Base-by-base conservation (phyloP, 2,329 filamentous ascomycete genomes). In the Paecilomyces variotii region DNA sequence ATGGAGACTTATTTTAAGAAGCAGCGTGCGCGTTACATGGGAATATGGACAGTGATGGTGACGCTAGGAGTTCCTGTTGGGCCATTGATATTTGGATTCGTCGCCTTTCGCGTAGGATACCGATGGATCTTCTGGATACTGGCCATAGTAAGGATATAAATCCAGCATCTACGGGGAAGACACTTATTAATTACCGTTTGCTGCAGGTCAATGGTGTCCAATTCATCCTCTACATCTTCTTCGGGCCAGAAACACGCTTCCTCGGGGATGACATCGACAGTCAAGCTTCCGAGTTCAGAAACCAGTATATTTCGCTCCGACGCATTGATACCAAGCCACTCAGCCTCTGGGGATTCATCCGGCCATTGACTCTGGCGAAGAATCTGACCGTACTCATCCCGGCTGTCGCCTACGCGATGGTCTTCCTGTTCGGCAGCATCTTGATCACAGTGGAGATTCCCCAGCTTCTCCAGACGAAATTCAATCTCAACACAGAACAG, bases 121-220 rank as follows among this genome's bases (percentile, higher is more conserved):
- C 75, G 79, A 14, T 85, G 83, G 82, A 83, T 84, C 27, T 85
- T 82, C 67, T 85, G 79, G 77, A 76, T 80, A 25, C 70, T 84
- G 25, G 80, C 81, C 1, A 84, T 85, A 49, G 79, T 82, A 61
- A 69, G 73, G 63, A 24, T 19, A 35, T 30, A 2, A 25, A 25
- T 32, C 54, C 25, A 2, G 49, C n/a, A 10, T 63, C 63, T 3
- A 57, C 67, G 54, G 59, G 54, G 59, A 56, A 9, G 2, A 27
- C 45, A 51, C 64, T 45, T 7, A n/a, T n/a, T 45, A 7, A 45
- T 24, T 6, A 7, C 5, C 34, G 58, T 39, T 10, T 24, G 25
- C 0, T 69, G 32, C 56, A 82, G 79, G 79, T 78, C 64, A 85
- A 86, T 59, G 81, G 75, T 54, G 77, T 76, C 4, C 83, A 86